phyloP scores from a whole-genome alignment of 2,329 filamentous ascomycete genomes.

The Emericellopsis cladophorae region DNA sequence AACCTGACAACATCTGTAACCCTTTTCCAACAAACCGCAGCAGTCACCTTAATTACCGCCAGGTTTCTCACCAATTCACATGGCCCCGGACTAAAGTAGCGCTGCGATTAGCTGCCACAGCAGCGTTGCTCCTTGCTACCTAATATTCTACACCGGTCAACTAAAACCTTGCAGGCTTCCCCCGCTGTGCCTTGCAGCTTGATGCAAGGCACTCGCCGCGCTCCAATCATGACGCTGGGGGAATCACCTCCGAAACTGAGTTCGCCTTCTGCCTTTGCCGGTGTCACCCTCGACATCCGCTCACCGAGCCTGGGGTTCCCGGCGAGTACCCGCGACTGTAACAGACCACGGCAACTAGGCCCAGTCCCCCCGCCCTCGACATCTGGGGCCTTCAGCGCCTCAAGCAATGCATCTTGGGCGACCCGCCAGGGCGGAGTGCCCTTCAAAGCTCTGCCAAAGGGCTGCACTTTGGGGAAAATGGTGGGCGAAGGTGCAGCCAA shows the following conservation, averaged over 20 bases:
- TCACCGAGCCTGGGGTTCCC: not conserved
- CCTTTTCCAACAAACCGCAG: not conserved
- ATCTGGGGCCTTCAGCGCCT: not conserved
- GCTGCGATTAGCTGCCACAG: no score
- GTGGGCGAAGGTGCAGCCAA: slow-evolving; percentile 66
- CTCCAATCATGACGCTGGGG: slow-evolving; percentile 14
- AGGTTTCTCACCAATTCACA: no score
- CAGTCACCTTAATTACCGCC: no score
- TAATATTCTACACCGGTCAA: not conserved
- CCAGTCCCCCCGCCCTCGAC: not conserved
- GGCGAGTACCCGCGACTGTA: not conserved
- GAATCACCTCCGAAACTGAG: slow-evolving; percentile 1
- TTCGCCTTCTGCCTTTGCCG: not conserved
- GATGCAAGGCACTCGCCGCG: slow-evolving; percentile 3
- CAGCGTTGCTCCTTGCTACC: not conserved
- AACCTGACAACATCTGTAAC: not conserved
- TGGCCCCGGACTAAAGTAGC: no score
- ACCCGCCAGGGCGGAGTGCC: slow-evolving; percentile 10
- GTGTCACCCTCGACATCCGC: not conserved
- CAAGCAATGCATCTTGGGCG: slow-evolving; percentile 8
- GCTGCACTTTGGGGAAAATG: slow-evolving; percentile 23
- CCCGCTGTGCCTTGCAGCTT: slow-evolving; percentile 3
- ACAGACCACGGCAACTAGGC: not conserved
- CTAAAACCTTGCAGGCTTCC: slow-evolving; percentile 1
- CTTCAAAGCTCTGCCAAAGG: slow-evolving; percentile 9